phyloP scores from a whole-genome alignment of 371 early-diverging fungal genomes.

The Rhizomucor pusillus region DNA sequence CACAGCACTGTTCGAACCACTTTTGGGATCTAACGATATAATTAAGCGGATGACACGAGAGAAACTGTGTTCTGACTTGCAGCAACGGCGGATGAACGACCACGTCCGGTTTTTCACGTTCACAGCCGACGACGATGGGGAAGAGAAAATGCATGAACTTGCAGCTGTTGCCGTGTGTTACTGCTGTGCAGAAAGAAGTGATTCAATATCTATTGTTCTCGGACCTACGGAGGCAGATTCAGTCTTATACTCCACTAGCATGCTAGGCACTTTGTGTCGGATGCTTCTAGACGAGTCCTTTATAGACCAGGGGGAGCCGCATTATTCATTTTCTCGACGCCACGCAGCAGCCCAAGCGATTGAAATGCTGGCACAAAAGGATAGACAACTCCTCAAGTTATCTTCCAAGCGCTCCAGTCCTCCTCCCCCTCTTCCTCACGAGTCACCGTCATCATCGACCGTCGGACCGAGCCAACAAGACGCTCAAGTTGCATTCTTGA shows the following conservation, averaged over 20 bases:
- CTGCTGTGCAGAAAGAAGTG: neutral
- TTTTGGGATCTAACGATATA: neutral
- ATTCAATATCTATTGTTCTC: neutral
- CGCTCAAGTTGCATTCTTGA: constrained; percentile 1
- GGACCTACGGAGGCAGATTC: constrained; percentile 11
- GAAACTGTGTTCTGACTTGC: neutral
- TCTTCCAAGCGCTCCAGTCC: too few species aligned
- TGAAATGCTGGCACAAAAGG: constrained; percentile 10
- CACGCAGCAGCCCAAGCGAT: constrained; percentile 32
- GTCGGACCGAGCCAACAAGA: neutral
- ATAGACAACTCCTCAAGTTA: neutral
- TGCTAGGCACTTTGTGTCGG: constrained; percentile 25
- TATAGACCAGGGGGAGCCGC: constrained; percentile 1
- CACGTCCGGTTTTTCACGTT: constrained; percentile 18
- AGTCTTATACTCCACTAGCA: constrained; percentile 5
- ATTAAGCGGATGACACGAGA: neutral
- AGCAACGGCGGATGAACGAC: constrained; percentile 2
- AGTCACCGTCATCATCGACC: neutral
- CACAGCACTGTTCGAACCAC: constrained; percentile 15
- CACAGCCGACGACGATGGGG: constrained; percentile 13
- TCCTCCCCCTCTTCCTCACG: neutral
- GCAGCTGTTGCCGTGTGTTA: constrained; percentile 28
- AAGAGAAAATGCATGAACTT: constrained; percentile 24
- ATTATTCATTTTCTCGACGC: constrained; percentile 13
- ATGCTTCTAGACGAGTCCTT: constrained; percentile 30